Base-by-base conservation (phyloP, 2,329 filamentous ascomycete genomes). In the Cytospora piceae region DNA sequence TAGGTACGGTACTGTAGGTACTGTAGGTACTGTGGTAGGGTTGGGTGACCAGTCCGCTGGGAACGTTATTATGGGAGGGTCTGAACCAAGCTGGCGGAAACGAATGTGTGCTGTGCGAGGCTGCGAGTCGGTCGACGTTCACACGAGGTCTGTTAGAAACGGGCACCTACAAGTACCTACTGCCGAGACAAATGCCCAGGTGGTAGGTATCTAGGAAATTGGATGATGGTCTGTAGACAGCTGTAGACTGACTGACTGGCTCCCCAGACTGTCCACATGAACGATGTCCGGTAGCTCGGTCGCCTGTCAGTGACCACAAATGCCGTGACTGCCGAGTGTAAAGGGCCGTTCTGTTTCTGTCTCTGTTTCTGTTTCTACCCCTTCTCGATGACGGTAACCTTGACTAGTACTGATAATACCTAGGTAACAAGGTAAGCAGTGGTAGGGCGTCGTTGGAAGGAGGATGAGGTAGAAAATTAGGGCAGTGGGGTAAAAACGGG, bases 41-140 rank as follows among this genome's bases (percentile, higher is more conserved):
- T 37, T 49, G 11, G 46, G 46, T 20, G 22, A 49, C 46, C 46
- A 49, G 46, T 7, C 46, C 46, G 46, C n/a, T 49, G 46, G 46
- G 46, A 24, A 49, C 11, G 39, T 12, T 42, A 46, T 46, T 9
- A n/a, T 9, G n/a, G 46, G 24, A 49, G 46, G 46, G 46, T 49
- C n/a, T 49, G 46, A 49, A 24, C 61, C 53, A 34, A 51, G 54
- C 61, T 63, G 61, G 61, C 61, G 61, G 53, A 31, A 29, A 63
- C 53, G 29, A 37, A 37, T 12, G 51, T 56, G 51, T 32, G 27
- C 52, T 37, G n/a, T 20, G 32, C 58, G 46, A 49, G 46, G 46
- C 46, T 42, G 39, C 17, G 17, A 42, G 39, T 17, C 51, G 17
- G 51, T 12, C 51, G 9, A 31, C 12, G 22, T 27, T 53, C 15